Percentiles rank a stretch among this genome's conserved stretches.
These are phyloP conservation scores for Colletotrichum siamense DNA, from an alignment of 2,329 filamentous ascomycete species.

Conservation along the genomic window DNA sequence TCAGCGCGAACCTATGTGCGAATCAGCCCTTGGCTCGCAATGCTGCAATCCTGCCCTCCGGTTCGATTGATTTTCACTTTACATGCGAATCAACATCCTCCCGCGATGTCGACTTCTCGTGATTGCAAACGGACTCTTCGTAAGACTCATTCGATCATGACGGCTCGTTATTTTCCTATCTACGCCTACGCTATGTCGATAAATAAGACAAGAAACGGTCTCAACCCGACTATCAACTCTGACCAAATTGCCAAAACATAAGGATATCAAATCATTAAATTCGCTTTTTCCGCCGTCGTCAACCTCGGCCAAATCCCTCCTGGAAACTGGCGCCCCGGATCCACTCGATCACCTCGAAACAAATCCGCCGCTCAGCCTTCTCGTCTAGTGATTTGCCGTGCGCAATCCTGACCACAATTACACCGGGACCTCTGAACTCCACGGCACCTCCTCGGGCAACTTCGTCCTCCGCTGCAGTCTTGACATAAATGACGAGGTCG, in stretches of 20 bases:
- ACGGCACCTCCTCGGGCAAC: constrained; percentile 50
- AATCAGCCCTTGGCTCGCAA: background rate
- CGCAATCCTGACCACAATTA: constrained; percentile 60
- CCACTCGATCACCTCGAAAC: constrained; percentile 90
- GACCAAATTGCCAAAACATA: background rate
- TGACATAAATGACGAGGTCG: constrained; percentile 78
- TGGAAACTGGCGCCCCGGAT: constrained; percentile 56
- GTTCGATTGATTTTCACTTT: background rate
- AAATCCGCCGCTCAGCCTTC: constrained; percentile 74
- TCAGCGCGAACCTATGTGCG: background rate
- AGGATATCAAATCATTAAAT: background rate
- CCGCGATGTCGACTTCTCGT: background rate
- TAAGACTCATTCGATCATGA: background rate
- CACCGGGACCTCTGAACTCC: constrained; percentile 59
- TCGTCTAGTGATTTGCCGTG: constrained; percentile 61
- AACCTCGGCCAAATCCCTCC: constrained; percentile 26
- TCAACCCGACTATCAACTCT: background rate
- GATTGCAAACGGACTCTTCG: background rate
- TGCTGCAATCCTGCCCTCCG: background rate
- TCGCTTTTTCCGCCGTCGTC: background rate
- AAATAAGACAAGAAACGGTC: background rate
- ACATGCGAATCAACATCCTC: background rate
- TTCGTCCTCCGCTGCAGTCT: constrained; percentile 40
- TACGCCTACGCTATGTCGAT: constrained; percentile 21
- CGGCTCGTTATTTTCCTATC: background rate